These are phyloP conservation scores for Leishmania arabica DNA, from an alignment of 208 protist species.

Conservation along the genomic window DNA sequence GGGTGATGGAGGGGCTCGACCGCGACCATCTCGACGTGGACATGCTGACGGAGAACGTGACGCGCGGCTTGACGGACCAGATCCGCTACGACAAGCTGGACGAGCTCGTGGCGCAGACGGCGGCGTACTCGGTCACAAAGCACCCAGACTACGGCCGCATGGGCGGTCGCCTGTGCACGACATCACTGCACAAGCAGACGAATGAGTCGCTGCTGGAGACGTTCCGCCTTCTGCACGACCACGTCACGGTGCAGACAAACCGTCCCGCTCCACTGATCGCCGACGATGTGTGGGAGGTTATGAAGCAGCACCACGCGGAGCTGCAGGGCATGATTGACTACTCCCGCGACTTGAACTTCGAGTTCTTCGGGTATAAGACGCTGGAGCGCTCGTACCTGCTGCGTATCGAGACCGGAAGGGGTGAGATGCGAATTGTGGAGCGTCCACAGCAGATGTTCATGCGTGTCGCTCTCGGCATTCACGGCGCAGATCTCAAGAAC, in stretches of 20 bases:
- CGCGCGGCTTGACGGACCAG: constrained; percentile 80
- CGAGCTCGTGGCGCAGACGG: constrained; percentile 96
- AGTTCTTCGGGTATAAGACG: constrained; percentile 99
- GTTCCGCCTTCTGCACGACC: constrained; percentile 91
- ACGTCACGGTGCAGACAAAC: constrained; percentile 85
- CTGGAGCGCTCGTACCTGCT: constrained; percentile 99
- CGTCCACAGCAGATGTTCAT: constrained; percentile 99
- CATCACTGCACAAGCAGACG: constrained; percentile 98
- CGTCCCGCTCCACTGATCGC: constrained; percentile 92
- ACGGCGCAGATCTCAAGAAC: constrained; percentile 90
- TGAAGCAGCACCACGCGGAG: constrained; percentile 74
- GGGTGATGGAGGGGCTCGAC: constrained; percentile 57
- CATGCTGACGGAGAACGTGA: constrained; percentile 89
- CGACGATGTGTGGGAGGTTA: constrained; percentile 92
- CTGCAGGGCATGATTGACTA: constrained; percentile 95
- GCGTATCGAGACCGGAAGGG: constrained; percentile 78
- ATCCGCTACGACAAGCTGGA: constrained; percentile 94
- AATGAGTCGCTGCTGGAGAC: constrained; percentile 87
- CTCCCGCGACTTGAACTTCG: constrained; percentile 96
- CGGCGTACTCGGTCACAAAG: constrained; percentile 95
- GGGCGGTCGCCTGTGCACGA: constrained; percentile 97
- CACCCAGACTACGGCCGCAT: constrained; percentile 98
- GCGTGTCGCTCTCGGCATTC: constrained; percentile 98
- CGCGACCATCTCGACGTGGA: constrained; percentile 61
- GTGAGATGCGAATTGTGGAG: constrained; percentile 92